A percentile compares a stretch with the other conserved stretches of the same genome.
phyloP scores from a whole-genome alignment of 306 rosid genomes.

The Fragaria iinumae region DNA sequence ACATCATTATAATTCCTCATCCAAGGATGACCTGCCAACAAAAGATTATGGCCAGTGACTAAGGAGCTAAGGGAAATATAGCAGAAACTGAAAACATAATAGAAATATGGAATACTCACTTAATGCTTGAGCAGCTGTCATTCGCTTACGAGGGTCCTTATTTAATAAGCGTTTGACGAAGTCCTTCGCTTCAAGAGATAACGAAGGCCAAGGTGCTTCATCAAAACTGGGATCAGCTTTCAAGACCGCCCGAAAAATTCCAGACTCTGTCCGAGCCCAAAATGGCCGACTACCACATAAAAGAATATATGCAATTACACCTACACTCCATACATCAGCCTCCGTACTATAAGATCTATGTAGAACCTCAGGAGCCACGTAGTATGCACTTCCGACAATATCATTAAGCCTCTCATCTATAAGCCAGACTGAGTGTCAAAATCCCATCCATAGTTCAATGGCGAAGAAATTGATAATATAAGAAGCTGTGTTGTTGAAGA shows the following conservation, averaged over 20 bases:
- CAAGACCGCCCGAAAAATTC: slow-evolving; percentile 89
- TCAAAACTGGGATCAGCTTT: slow-evolving; percentile 95
- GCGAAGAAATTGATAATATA: slow-evolving; percentile 22
- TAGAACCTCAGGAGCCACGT: slow-evolving; percentile 98
- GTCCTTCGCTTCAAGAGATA: slow-evolving; percentile 85
- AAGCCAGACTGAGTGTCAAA: slow-evolving; percentile 28
- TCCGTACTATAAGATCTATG: slow-evolving; percentile 90
- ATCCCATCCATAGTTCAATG: slow-evolving; percentile 17
- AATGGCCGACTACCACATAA: slow-evolving; percentile 99
- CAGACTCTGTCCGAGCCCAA: slow-evolving; percentile 99
- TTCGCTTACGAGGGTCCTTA: slow-evolving; percentile 92
- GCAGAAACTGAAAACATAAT: slow-evolving; percentile 21
- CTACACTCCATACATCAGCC: slow-evolving; percentile 98
- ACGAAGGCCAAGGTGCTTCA: slow-evolving; percentile 93
- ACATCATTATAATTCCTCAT: slow-evolving; percentile 60
- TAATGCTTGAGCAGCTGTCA: slow-evolving; percentile 94
- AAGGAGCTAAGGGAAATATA: slow-evolving; percentile 1
- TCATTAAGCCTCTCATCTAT: slow-evolving; percentile 97
- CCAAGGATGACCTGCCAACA: slow-evolving; percentile 96
- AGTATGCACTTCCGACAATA: slow-evolving; percentile 98
- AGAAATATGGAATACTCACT: slow-evolving; percentile 52
- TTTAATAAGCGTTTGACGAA: slow-evolving; percentile 85
- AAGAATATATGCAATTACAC: slow-evolving; percentile 95
- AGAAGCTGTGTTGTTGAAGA: slow-evolving; percentile 1
- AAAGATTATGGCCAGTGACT: slow-evolving; percentile 26